These are phyloP conservation scores for Botrytis pseudocinerea DNA, from an alignment of 2,329 filamentous ascomycete genomes.

Conservation along the genomic window DNA sequence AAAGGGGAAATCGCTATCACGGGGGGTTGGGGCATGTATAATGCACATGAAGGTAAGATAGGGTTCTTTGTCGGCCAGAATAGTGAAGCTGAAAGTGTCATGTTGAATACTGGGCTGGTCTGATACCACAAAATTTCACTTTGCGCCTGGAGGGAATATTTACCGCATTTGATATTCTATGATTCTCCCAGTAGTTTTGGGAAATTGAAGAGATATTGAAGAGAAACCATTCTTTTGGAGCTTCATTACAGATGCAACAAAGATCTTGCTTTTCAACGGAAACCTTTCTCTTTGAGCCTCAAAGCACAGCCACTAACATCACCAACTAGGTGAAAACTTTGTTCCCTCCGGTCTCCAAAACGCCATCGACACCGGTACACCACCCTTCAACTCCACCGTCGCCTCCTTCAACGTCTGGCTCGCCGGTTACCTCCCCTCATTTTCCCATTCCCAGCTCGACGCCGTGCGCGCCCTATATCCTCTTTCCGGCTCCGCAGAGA, in stretches of 20 bases:
- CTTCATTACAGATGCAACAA: not conserved
- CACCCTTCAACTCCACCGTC: slow-evolving; percentile 52
- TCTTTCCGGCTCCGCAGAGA: slow-evolving; percentile 46
- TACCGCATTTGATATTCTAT: too few species aligned
- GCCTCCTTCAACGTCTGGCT: slow-evolving; percentile 56
- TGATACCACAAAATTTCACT: not conserved
- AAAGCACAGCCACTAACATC: not conserved
- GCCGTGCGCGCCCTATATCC: slow-evolving; percentile 51
- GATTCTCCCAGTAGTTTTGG: not conserved
- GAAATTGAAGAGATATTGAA: not conserved
- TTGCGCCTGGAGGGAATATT: not conserved
- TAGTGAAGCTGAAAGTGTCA: not conserved
- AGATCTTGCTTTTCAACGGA: not conserved
- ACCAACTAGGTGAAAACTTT: slow-evolving; percentile 55
- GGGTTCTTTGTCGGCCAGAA: not conserved
- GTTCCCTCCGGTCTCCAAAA: slow-evolving; percentile 51
- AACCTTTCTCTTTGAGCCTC: not conserved
- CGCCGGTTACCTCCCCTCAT: slow-evolving; percentile 52
- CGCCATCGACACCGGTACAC: slow-evolving; percentile 38
- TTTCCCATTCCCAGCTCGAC: slow-evolving; percentile 46
- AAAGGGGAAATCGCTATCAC: slow-evolving; percentile 47
- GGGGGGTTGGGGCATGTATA: slow-evolving; percentile 57
- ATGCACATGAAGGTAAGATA: slow-evolving; percentile 52
- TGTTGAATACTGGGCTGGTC: not conserved
- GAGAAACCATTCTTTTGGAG: not conserved